Evolutionary conservation across 2,329 filamentous ascomycete species (phyloP), one percentile per base, ranked within the genome.

Genomic region (Penicillium brasilianum): DNA sequence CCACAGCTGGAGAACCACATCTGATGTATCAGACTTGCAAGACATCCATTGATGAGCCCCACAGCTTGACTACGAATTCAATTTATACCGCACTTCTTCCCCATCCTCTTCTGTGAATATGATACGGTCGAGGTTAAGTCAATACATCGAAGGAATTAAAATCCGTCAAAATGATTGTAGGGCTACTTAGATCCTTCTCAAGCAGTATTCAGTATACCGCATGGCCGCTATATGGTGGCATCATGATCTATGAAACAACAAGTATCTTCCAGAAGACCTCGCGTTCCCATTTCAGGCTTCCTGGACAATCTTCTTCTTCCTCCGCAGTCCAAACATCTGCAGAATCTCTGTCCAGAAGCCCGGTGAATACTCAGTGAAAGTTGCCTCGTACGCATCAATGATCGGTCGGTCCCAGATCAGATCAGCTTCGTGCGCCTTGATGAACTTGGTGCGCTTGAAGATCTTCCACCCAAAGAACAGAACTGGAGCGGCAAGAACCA

Each of bases 381-480:
- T 59, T 16, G 59, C 56, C 50, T 64, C 62, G 39, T 64, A 64
- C 0, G 56, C 56, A 20, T 59, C 62, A 55, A 64, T 59, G 10
- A 61, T 30, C 11, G 56, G 56, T 13, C 52, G 10, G 32, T 64
- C 62, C 62, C 62, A 64, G 3, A 61, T 36, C 32, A 64, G 59
- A 59, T 64, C 59, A 10, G 50, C 57, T 18, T 64, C 62, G 1
- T 48, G 43, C 5, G 62, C 28, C 36, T 59, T 59, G n/a, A 64
- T 32, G 7, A 59, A 57, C 32, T 53, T 64, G 6, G 62, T 64
- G 14, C 59, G 52, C 20, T 64, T 61, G 32, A 58, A 7, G 14
- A 61, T 11, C 75, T 92, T 93, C 87, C 89, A 92, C 3, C 83
- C 84, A 1, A 87, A 34, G 72, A 85, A 92, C 4, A 92, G 77